These are phyloP conservation scores for Delonix regia DNA, from an alignment of 306 rosid genomes.

Conservation along the genomic window DNA sequence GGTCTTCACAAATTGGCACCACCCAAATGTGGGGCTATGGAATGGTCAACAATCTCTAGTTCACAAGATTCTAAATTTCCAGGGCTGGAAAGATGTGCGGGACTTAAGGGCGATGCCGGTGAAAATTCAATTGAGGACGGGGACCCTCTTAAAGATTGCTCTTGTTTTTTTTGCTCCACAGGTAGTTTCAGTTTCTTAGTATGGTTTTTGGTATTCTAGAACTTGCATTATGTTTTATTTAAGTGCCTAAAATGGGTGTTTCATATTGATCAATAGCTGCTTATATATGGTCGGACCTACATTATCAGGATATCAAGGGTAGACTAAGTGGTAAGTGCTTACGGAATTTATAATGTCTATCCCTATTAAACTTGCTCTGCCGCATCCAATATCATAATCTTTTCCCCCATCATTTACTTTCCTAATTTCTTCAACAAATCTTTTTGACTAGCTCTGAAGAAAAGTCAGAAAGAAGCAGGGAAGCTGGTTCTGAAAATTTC, in stretches of 20 bases:
- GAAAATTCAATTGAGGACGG: conserved; percentile 32
- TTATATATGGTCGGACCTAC: conserved; percentile 84
- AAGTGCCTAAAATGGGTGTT: conserved; percentile 24
- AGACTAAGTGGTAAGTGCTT: conserved; percentile 65
- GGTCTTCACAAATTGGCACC: conserved; percentile 32
- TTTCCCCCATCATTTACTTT: background rate
- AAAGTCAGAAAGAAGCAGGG: conserved; percentile 81
- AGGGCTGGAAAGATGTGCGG: conserved; percentile 63
- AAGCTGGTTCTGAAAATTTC: conserved; percentile 60
- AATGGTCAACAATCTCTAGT: conserved; percentile 38
- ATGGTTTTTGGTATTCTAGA: background rate
- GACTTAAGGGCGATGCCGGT: conserved; percentile 39
- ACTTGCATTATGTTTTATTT: background rate
- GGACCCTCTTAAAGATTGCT: conserved; percentile 61
- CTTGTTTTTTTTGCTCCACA: conserved; percentile 87
- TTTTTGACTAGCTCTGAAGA: conserved; percentile 61
- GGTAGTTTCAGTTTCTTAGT: conserved; percentile 47
- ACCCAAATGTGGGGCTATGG: conserved; percentile 29
- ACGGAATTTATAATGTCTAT: background rate
- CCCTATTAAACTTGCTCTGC: background rate
- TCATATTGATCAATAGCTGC: conserved; percentile 59
- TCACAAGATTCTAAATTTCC: conserved; percentile 45
- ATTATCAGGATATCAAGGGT: conserved; percentile 91
- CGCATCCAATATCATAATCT: background rate
- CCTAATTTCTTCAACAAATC: background rate